Percentiles rank a stretch among this genome's conserved stretches.
Evolutionary conservation across 176 grass and related monocot genomes (phyloP).

Genomic region (Cenchrus fungigraminus): DNA sequence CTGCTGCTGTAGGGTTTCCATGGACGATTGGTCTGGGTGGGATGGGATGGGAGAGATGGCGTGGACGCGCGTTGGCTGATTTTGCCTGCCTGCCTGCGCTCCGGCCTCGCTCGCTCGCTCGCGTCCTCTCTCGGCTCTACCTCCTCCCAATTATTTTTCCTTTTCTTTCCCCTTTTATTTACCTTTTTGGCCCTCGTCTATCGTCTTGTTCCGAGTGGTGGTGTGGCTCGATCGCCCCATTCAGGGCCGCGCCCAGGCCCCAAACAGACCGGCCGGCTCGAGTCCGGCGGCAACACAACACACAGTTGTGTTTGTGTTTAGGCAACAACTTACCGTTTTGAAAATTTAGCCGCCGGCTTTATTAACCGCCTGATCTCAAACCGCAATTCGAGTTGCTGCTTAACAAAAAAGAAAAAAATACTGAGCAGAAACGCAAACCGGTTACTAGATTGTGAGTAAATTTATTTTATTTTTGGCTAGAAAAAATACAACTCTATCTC

Average conservation of each 20-base stretch:
- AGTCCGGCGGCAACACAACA: neutral
- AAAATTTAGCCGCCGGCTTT: neutral
- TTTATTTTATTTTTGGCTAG: neutral
- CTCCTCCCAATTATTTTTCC: slow-evolving; percentile 12
- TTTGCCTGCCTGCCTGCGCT: neutral
- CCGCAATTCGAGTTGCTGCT: neutral
- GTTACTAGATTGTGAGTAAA: neutral
- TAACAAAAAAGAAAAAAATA: neutral
- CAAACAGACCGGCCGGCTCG: neutral
- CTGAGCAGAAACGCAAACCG: neutral
- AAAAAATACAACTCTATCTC: neutral
- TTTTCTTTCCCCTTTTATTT: neutral
- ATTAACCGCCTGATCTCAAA: neutral
- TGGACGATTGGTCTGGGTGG: slow-evolving; percentile 35
- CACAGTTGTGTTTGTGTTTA: neutral
- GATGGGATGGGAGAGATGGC: neutral
- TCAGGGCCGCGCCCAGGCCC: neutral
- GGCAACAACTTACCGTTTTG: neutral
- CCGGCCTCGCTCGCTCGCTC: neutral
- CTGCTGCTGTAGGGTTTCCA: neutral
- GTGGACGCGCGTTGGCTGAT: slow-evolving; percentile 32
- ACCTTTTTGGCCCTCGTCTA: neutral
- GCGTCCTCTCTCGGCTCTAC: neutral
- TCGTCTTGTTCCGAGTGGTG: neutral
- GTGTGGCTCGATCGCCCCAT: neutral